Conservation (phyloP, 495 filamentous ascomycete genomes). For the Tuber magnatum region DNA sequence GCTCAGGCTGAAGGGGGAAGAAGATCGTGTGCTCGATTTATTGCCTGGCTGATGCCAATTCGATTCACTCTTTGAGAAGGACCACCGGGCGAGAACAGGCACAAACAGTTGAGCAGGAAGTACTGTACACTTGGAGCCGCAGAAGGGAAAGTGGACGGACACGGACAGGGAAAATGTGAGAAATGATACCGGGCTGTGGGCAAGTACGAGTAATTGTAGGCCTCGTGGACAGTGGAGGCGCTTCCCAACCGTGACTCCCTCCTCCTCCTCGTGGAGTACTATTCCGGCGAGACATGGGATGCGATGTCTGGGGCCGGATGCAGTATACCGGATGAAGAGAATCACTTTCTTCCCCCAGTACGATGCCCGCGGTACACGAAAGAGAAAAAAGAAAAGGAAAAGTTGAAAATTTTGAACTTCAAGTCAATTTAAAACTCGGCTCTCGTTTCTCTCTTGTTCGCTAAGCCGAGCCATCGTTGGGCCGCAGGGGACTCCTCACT, state of each 20-base stretch:
- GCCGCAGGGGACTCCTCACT: conserved; percentile 20
- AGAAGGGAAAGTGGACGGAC: conserved; percentile 16
- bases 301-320: not conserved
- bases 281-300: not conserved
- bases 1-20: not conserved
- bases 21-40: conserved; percentile 20
- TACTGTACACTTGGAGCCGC: conserved; percentile 20
- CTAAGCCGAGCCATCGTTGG: conserved; percentile 18
- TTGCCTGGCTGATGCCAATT: conserved; percentile 20
- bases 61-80: conserved; percentile 8
- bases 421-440: conserved; percentile 23
- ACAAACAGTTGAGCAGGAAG: conserved; percentile 29
- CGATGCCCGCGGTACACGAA: conserved; percentile 3
- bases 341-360: not conserved
- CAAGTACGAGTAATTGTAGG: conserved; percentile 19
- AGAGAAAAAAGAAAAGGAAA: conserved; percentile 17
- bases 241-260: conserved; percentile 11
- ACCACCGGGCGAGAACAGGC: conserved; percentile 31
- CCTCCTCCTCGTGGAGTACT: not conserved
- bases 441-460: conserved; percentile 22
- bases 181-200: conserved; percentile 10
- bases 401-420: conserved; percentile 18
- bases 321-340: not conserved
- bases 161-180: conserved; percentile 28
- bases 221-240: conserved; percentile 22